Evolutionary conservation across 73 alveolate genomes (phyloP).

Genomic region (Uronychia setigera): DNA sequence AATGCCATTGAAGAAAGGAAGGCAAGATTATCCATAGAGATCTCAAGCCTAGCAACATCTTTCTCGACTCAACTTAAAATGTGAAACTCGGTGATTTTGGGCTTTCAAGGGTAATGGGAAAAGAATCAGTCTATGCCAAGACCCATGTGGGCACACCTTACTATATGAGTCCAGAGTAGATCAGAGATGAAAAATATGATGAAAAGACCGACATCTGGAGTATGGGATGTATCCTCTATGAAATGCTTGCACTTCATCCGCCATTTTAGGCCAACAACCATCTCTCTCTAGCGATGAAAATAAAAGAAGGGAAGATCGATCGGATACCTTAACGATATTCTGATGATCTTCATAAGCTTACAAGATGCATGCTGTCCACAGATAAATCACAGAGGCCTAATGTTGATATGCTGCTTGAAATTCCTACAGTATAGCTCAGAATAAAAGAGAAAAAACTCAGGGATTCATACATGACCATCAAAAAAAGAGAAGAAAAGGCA

Average conservation of each 20-base stretch:
- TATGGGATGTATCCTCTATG: constrained; percentile 94
- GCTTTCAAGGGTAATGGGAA: constrained; percentile 79
- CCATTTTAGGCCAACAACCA: constrained; percentile 95
- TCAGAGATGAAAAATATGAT: constrained; percentile 84
- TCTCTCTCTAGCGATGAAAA: constrained; percentile 87
- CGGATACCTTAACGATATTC: constrained; percentile 80
- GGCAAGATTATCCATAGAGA: constrained; percentile 96
- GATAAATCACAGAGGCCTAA: constrained; percentile 85
- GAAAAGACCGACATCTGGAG: constrained; percentile 96
- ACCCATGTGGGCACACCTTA: constrained; percentile 98
- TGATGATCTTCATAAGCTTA: constrained; percentile 75
- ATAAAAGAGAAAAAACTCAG: constrained; percentile 69
- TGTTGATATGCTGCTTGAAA: constrained; percentile 21
- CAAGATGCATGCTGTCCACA: constrained; percentile 76
- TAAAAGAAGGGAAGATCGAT: constrained; percentile 91
- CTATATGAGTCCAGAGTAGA: constrained; percentile 95
- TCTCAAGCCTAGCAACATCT: constrained; percentile 94
- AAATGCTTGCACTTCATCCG: constrained; percentile 87
- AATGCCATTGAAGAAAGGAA: constrained; percentile 89
- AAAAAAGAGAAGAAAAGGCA: constrained; percentile 15
- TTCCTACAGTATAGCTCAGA: constrained; percentile 7
- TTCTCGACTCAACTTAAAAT: constrained; percentile 86
- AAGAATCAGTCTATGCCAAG: constrained; percentile 89
- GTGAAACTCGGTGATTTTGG: constrained; percentile 98
- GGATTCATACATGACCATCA: background rate